Evolutionary conservation across 2,329 filamentous ascomycete species (phyloP).

Genomic region (Xylariaceae sp.): DNA sequence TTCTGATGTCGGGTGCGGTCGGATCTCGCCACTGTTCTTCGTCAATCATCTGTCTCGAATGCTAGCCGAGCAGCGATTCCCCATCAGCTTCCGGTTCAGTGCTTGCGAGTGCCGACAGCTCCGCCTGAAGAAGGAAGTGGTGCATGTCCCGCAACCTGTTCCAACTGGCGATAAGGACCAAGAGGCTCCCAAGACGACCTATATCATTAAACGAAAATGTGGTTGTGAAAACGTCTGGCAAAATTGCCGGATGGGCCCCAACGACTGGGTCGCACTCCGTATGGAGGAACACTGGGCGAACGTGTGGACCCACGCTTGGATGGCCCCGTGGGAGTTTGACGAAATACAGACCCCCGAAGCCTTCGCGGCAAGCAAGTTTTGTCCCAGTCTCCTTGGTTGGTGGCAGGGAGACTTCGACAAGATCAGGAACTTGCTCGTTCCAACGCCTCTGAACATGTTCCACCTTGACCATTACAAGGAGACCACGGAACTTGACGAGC

Average conservation of each 20-base stretch:
- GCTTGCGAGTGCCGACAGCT: too few species aligned
- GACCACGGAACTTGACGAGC: too few species aligned
- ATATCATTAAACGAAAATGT: not conserved
- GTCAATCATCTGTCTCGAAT: too few species aligned
- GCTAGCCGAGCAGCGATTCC: too few species aligned
- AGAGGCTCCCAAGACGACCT: not conserved
- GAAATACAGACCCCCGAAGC: not conserved
- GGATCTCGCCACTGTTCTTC: not conserved
- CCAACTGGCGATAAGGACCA: not conserved
- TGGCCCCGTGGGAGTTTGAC: not conserved
- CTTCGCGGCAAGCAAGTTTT: not conserved
- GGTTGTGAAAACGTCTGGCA: not conserved
- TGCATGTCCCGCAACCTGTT: too few species aligned
- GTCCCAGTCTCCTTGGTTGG: not conserved
- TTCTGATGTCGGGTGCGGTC: not conserved
- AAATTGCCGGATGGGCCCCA: not conserved
- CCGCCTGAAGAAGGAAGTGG: too few species aligned
- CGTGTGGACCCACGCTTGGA: not conserved
- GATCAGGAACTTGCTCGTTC: not conserved
- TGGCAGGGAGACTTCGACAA: not conserved
- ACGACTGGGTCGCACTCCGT: not conserved
- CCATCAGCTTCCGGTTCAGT: too few species aligned
- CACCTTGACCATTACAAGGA: not conserved
- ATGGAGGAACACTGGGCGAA: not conserved
- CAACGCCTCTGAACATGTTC: not conserved